Conservation (phyloP, 257 asterid species). For the Ligustrum vulgare region DNA sequence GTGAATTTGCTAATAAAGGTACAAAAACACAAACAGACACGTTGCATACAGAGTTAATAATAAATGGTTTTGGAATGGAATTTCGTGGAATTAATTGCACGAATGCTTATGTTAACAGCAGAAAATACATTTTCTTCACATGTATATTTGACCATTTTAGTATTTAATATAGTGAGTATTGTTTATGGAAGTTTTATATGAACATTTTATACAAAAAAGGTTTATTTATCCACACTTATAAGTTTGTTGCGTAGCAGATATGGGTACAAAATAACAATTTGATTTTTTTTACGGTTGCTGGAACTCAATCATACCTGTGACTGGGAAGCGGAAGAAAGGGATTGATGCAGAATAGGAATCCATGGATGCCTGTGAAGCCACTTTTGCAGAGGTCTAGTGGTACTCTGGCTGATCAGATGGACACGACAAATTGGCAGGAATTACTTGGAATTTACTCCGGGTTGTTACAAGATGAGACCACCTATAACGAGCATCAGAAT, state of each 20-base stretch:
- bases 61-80: not conserved
- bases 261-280: not conserved
- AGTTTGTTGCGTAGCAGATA: not conserved
- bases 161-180: not conserved
- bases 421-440: constrained; percentile 18
- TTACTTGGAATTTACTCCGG: constrained; percentile 28
- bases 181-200: not conserved
- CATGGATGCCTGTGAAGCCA: constrained; percentile 10
- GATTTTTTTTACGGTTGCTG: not conserved
- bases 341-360: constrained; percentile 1
- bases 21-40: not conserved
- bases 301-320: not conserved
- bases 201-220: not conserved
- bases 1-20: not conserved
- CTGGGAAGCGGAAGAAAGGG: not conserved
- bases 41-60: not conserved
- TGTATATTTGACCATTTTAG: not conserved
- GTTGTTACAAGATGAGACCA: constrained; percentile 15
- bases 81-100: not conserved
- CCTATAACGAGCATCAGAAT: constrained; percentile 19
- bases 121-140: not conserved
- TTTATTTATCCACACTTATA: not conserved
- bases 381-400: constrained; percentile 13
- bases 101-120: not conserved
- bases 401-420: constrained; percentile 15